A percentile compares a stretch with the other conserved stretches of the same genome.
These are phyloP conservation scores for Murraya paniculata DNA, from an alignment of 345 rosid genomes.

Conservation along the genomic window DNA sequence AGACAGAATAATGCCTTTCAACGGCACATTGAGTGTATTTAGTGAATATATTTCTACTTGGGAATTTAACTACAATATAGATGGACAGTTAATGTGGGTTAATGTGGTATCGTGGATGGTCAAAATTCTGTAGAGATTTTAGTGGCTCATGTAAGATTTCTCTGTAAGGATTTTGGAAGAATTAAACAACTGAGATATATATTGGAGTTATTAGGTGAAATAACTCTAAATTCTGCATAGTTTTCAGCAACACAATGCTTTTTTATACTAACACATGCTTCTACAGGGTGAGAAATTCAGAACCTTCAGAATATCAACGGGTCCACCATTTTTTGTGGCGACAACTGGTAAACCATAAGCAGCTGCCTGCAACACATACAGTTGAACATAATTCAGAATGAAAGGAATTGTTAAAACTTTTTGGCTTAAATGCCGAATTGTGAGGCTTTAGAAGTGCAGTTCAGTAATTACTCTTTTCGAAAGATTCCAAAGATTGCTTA, in stretches of 20 bases:
- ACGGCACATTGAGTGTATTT: background rate
- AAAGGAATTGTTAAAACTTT: background rate
- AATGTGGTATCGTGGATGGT: background rate
- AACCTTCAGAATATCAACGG: conserved; percentile 62
- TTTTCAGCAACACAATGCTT: background rate
- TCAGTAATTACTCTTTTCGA: background rate
- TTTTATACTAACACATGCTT: background rate
- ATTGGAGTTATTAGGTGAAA: background rate
- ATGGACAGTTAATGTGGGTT: background rate
- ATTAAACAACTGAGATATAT: no score
- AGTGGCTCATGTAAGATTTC: background rate
- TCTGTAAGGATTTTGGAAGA: background rate
- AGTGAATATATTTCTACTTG: background rate
- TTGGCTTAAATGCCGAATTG: background rate
- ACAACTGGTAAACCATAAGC: conserved; percentile 71
- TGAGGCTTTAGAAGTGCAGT: background rate
- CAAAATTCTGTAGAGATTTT: background rate
- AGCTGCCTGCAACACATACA: conserved; percentile 46
- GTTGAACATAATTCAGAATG: background rate
- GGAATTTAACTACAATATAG: background rate
- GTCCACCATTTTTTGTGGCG: conserved; percentile 73
- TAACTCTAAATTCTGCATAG: background rate
- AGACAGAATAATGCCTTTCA: background rate
- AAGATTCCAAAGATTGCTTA: background rate
- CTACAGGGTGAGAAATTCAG: background rate